Evolutionary conservation across 1,284 basidiomycete genomes (phyloP).

Genomic region (Cryptococcus sp.): DNA sequence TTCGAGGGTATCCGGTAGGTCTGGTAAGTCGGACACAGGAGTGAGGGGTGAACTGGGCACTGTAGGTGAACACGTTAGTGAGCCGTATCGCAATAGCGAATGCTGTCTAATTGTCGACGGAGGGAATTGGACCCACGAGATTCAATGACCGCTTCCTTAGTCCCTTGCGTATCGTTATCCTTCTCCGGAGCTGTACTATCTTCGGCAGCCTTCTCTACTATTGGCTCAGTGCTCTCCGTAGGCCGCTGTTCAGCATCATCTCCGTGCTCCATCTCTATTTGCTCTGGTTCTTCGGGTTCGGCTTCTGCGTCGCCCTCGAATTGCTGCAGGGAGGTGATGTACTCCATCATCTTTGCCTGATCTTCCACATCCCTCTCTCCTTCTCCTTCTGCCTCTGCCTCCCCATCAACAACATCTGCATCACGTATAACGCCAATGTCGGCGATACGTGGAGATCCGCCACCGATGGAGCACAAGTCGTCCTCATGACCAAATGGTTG

Average conservation of each 20-base stretch:
- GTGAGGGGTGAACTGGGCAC: constrained; percentile 27
- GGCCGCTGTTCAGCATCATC: neutral
- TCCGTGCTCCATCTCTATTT: neutral
- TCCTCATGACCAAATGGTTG: constrained; percentile 4
- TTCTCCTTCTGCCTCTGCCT: constrained; percentile 1
- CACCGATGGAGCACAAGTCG: neutral
- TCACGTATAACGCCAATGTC: neutral
- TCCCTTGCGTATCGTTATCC: neutral
- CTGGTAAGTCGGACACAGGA: constrained; percentile 27
- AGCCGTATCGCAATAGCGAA: neutral
- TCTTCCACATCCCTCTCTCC: constrained; percentile 15
- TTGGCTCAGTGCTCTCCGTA: neutral
- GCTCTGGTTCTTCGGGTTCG: constrained; percentile 1
- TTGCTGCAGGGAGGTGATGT: constrained; percentile 13
- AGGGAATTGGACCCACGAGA: neutral
- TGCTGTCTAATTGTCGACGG: neutral
- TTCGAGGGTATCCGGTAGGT: constrained; percentile 13
- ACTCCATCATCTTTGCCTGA: constrained; percentile 16
- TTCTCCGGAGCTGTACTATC: neutral
- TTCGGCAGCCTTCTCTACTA: neutral
- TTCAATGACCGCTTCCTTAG: neutral
- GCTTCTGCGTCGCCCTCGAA: constrained; percentile 4
- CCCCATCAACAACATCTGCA: neutral
- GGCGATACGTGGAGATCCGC: neutral
- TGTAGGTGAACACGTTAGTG: neutral